These are phyloP conservation scores for Lichtheimia ornata DNA, from an alignment of 371 early-diverging fungal species.

Conservation along the genomic window DNA sequence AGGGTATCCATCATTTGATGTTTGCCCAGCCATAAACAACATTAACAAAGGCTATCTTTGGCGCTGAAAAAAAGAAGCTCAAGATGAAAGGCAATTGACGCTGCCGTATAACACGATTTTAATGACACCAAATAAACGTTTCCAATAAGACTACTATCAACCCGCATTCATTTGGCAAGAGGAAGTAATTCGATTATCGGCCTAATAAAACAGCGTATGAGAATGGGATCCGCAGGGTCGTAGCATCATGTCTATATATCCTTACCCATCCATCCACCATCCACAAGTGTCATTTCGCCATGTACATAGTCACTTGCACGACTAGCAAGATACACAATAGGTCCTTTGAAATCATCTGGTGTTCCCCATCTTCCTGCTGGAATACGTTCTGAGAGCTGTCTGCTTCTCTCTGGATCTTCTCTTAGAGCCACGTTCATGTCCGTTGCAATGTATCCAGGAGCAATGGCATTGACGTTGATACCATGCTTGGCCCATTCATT, in stretches of 20 bases:
- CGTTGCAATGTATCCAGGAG: conserved; percentile 60
- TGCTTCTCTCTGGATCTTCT: conserved; percentile 18
- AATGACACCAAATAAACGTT: too few species aligned
- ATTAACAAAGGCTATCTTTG: too few species aligned
- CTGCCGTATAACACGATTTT: too few species aligned
- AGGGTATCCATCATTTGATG: too few species aligned
- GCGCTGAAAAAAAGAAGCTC: too few species aligned
- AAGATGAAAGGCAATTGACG: too few species aligned
- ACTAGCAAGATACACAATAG: conserved; percentile 43
- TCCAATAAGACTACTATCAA: too few species aligned
- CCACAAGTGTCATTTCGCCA: conserved; percentile 50
- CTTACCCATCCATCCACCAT: conserved; percentile 53
- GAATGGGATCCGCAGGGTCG: too few species aligned
- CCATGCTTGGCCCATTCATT: conserved; percentile 56
- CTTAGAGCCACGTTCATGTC: conserved; percentile 48
- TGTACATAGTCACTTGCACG: conserved; percentile 43
- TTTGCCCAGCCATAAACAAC: too few species aligned
- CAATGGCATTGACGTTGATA: conserved; percentile 56
- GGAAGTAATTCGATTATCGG: too few species aligned
- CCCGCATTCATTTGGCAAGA: too few species aligned
- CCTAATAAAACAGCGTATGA: too few species aligned
- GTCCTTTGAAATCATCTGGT: conserved; percentile 51
- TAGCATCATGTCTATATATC: background rate
- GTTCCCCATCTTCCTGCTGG: conserved; percentile 51
- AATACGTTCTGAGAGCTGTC: conserved; percentile 31